Percentiles rank a stretch among this genome's conserved stretches.
Conservation (phyloP, 768 basidiomycete genomes). For the Sarcodon sp. region DNA sequence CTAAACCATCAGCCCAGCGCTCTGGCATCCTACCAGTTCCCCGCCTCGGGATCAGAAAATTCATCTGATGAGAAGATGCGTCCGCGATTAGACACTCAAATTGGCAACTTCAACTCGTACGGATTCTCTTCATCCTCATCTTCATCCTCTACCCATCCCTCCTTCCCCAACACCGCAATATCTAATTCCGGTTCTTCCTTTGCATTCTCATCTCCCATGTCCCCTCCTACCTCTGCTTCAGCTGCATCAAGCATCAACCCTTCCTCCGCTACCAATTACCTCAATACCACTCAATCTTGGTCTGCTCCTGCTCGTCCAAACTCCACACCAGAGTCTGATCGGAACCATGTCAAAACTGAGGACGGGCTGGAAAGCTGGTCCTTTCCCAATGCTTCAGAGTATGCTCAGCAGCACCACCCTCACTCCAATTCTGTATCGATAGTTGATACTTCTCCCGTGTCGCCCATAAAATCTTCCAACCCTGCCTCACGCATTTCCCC, state of each 20-base stretch:
- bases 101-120: constrained; percentile 23
- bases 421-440: constrained; percentile 10
- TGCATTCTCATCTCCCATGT: constrained; percentile 28
- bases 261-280: constrained; percentile 7
- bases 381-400: constrained; percentile 49
- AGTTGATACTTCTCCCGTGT: background rate
- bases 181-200: constrained; percentile 33
- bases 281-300: constrained; percentile 47
- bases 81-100: constrained; percentile 35
- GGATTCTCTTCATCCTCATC: constrained; percentile 9
- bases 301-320: constrained; percentile 39
- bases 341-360: constrained; percentile 26
- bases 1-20: constrained; percentile 6
- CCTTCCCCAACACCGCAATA: constrained; percentile 37
- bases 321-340: constrained; percentile 9
- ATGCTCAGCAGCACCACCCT: constrained; percentile 12
- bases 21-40: constrained; percentile 45
- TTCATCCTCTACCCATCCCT: constrained; percentile 34
- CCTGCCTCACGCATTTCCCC: constrained; percentile 15
- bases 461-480: constrained; percentile 21
- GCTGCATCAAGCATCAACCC: constrained; percentile 1
- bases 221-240: constrained; percentile 7
- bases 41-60: constrained; percentile 28
- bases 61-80: constrained; percentile 26
- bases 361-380: constrained; percentile 39